phyloP scores from a whole-genome alignment of 1,284 basidiomycete species.

The Melampsora medusae region DNA sequence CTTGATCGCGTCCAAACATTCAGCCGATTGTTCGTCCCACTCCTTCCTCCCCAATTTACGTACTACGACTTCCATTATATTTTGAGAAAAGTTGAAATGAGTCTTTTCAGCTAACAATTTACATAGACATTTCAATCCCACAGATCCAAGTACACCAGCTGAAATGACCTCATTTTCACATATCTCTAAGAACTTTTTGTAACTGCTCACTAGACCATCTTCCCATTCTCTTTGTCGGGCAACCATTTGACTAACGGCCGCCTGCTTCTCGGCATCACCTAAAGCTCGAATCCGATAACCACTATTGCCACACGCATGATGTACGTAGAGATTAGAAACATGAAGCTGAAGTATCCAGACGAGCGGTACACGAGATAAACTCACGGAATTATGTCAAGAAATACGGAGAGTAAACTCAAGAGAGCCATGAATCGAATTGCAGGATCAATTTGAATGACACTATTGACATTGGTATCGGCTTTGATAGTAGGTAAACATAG shows the following conservation, averaged over 20 bases:
- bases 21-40: conserved; percentile 70
- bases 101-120: conserved; percentile 76
- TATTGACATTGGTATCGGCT: conserved; percentile 59
- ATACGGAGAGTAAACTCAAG: conserved; percentile 86
- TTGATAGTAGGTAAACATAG: conserved; percentile 41
- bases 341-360: too few species aligned
- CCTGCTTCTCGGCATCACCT: conserved; percentile 82
- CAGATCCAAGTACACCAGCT: conserved; percentile 65
- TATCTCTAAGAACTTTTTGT: conserved; percentile 80
- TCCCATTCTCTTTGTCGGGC: conserved; percentile 89
- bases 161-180: conserved; percentile 69
- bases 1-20: conserved; percentile 76
- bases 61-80: conserved; percentile 84
- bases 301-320: not conserved
- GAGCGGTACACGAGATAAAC: not conserved
- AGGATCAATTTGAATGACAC: conserved; percentile 69
- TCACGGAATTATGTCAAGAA: conserved; percentile 91
- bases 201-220: conserved; percentile 84
- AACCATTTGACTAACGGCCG: conserved; percentile 93
- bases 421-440: conserved; percentile 83
- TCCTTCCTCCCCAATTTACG: conserved; percentile 76
- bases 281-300: conserved; percentile 72
- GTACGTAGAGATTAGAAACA: not conserved
- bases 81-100: conserved; percentile 95
- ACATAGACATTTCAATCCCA: conserved; percentile 80